A percentile compares a stretch with the other conserved stretches of the same genome.
These are phyloP conservation scores for Hanseniaspora sp. DNA, from an alignment of 1,139 yeast species.

Conservation along the genomic window DNA sequence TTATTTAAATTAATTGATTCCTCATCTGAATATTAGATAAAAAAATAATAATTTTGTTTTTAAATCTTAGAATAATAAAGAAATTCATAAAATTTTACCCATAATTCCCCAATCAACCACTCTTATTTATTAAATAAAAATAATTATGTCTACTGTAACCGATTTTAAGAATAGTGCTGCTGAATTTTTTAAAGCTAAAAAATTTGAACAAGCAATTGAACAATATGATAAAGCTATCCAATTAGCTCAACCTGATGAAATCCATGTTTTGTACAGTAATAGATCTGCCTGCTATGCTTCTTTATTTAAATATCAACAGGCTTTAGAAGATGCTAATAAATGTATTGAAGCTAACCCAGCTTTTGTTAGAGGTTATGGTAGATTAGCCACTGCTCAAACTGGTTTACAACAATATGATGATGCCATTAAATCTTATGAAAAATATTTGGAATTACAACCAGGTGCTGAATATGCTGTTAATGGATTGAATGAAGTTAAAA, in stretches of 20 bases:
- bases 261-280: slow-evolving; percentile 84
- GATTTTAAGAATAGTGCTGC: slow-evolving; percentile 78
- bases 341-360: slow-evolving; percentile 66
- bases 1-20: no score
- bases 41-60: no score
- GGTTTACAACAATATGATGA: slow-evolving; percentile 71
- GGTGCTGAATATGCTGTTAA: slow-evolving; percentile 75
- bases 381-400: slow-evolving; percentile 85
- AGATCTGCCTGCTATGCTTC: slow-evolving; percentile 91
- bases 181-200: slow-evolving; percentile 81
- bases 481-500: slow-evolving; percentile 57
- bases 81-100: no score
- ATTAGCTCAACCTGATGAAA: slow-evolving; percentile 56
- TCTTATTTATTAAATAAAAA: not conserved
- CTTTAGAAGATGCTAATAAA: slow-evolving; percentile 72
- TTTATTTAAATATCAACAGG: slow-evolving; percentile 57
- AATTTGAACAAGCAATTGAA: slow-evolving; percentile 69
- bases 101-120: no score
- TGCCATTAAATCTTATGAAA: slow-evolving; percentile 58
- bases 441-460: slow-evolving; percentile 76
- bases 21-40: no score
- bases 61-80: no score
- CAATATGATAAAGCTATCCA: slow-evolving; percentile 78
- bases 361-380: slow-evolving; percentile 92
- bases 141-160: slow-evolving; percentile 41